Evolutionary conservation across 495 filamentous ascomycete genomes (phyloP).

Genomic region (Clohesyomyces aquaticus): DNA sequence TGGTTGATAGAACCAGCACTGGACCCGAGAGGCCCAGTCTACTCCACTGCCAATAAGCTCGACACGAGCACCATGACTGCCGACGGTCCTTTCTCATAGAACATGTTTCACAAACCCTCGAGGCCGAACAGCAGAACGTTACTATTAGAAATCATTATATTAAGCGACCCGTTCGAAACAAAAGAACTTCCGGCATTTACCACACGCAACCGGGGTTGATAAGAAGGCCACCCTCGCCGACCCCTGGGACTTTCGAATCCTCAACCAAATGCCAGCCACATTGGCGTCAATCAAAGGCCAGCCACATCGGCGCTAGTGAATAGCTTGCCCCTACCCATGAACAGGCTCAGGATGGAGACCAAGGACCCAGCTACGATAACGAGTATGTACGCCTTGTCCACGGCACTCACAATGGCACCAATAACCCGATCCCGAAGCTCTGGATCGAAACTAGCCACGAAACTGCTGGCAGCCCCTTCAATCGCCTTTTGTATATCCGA

Average conservation of each 20-base stretch:
- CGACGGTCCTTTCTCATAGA: too few species aligned
- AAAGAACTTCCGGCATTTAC: too few species aligned
- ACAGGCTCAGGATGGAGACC: constrained; percentile 50
- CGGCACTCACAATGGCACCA: constrained; percentile 55
- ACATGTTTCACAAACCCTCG: too few species aligned
- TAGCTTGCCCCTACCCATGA: constrained; percentile 61
- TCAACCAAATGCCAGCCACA: not conserved
- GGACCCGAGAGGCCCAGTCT: not conserved
- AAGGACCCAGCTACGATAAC: constrained; percentile 55
- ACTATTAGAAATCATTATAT: too few species aligned
- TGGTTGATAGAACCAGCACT: not conserved
- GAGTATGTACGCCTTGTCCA: constrained; percentile 57
- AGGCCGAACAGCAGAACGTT: too few species aligned
- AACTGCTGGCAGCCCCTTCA: constrained; percentile 51
- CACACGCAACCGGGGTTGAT: too few species aligned
- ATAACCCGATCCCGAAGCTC: constrained; percentile 49
- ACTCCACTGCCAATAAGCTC: not conserved
- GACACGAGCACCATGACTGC: too few species aligned
- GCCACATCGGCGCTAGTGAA: constrained; percentile 45
- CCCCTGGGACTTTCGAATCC: too few species aligned
- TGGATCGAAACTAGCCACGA: constrained; percentile 48
- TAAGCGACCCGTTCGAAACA: too few species aligned
- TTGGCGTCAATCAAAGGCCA: too few species aligned
- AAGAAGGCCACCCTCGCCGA: too few species aligned
- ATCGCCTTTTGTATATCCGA: constrained; percentile 48